Percentiles rank a stretch among this genome's conserved stretches.
Conservation (phyloP, 352 stramenopile genomes). For the Phytophthora pinifolia region DNA sequence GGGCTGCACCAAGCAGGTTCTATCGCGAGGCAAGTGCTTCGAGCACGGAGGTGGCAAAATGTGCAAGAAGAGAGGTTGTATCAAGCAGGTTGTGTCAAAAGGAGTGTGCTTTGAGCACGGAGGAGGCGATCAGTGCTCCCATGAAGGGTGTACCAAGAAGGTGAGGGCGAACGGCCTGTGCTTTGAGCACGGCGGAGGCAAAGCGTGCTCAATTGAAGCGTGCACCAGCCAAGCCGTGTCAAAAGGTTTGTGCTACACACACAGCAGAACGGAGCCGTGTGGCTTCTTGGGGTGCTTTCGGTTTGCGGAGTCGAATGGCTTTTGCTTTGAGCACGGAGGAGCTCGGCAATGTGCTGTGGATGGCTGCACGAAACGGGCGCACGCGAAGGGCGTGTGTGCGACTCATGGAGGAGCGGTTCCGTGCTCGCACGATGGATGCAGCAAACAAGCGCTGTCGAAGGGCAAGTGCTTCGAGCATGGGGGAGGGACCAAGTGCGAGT, state of each 20-base stretch:
- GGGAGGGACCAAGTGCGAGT: constrained; percentile 47
- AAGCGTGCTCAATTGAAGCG: constrained; percentile 57
- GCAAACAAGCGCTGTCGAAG: constrained; percentile 44
- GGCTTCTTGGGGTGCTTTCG: constrained; percentile 25
- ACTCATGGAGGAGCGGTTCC: constrained; percentile 42
- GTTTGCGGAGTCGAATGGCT: constrained; percentile 50
- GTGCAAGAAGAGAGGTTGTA: constrained; percentile 53
- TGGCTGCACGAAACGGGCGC: constrained; percentile 47
- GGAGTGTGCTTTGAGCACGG: constrained; percentile 61
- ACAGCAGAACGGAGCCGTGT: background rate
- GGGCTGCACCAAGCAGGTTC: constrained; percentile 57
- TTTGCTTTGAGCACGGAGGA: constrained; percentile 62
- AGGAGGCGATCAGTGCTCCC: constrained; percentile 49
- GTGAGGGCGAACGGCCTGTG: constrained; percentile 60
- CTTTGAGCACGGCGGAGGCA: constrained; percentile 66
- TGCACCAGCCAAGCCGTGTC: constrained; percentile 23
- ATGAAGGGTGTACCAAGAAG: constrained; percentile 53
- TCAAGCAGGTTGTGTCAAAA: constrained; percentile 55
- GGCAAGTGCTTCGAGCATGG: constrained; percentile 59
- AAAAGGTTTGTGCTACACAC: constrained; percentile 2
- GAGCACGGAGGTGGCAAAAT: constrained; percentile 66
- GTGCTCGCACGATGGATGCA: constrained; percentile 39
- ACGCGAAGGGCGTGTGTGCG: constrained; percentile 56
- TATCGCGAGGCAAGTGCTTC: constrained; percentile 54
- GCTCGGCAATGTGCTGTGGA: constrained; percentile 53